Percentiles rank a stretch among this genome's conserved stretches.
These are phyloP conservation scores for Cornus controversa DNA, from an alignment of 148 eudicot species.

Conservation along the genomic window DNA sequence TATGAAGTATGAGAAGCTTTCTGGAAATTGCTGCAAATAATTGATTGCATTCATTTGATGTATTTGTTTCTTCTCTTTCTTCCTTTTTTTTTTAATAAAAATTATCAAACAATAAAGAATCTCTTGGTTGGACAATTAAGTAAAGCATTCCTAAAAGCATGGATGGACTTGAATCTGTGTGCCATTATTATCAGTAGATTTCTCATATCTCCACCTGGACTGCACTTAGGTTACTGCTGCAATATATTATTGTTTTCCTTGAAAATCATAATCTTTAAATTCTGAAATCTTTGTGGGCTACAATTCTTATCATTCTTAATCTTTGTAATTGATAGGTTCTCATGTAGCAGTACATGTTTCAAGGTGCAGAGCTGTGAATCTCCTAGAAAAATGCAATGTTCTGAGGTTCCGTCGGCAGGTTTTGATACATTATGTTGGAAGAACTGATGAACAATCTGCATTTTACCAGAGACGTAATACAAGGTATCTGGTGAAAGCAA, in stretches of 20 bases:
- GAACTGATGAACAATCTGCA: conserved; percentile 19
- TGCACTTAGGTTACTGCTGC: not conserved
- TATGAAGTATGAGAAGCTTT: no score
- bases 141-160: not conserved
- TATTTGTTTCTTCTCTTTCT: no score
- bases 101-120: not conserved
- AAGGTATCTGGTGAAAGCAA: conserved; percentile 41
- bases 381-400: conserved; percentile 23
- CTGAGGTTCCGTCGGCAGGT: conserved; percentile 26
- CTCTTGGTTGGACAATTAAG: not conserved
- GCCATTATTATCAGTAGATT: not conserved
- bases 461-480: conserved; percentile 22
- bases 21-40: not conserved
- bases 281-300: not conserved
- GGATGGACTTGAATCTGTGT: not conserved
- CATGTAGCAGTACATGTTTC: conserved; percentile 25
- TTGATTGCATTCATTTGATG: not conserved
- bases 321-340: conserved; percentile 9
- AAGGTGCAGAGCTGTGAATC: conserved; percentile 37
- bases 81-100: no score
- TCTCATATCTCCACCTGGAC: not conserved
- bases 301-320: not conserved
- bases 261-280: not conserved
- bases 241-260: not conserved
- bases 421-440: conserved; percentile 18